Evolutionary conservation across 306 rosid species (phyloP).

Genomic region (Corylus heterophylla): DNA sequence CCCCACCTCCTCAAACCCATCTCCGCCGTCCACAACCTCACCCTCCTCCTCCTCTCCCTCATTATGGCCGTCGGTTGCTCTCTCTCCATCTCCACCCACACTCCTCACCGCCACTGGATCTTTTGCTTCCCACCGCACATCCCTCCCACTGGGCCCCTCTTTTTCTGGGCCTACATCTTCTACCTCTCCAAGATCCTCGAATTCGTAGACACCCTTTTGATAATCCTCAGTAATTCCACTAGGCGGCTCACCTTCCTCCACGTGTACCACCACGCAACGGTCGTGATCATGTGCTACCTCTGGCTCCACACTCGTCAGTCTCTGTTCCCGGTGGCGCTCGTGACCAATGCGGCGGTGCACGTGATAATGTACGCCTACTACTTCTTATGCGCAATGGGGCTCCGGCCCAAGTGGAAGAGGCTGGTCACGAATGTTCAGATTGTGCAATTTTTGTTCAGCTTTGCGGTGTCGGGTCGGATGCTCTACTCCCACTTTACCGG

Average conservation of each 20-base stretch:
- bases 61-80: constrained; percentile 56
- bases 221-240: constrained; percentile 55
- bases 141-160: constrained; percentile 65
- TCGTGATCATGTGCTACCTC: constrained; percentile 66
- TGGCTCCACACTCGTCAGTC: constrained; percentile 80
- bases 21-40: constrained; percentile 59
- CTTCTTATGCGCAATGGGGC: constrained; percentile 52
- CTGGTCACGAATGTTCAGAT: constrained; percentile 77
- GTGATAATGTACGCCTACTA: constrained; percentile 85
- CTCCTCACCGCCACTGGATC: constrained; percentile 40
- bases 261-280: constrained; percentile 90
- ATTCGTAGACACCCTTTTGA: constrained; percentile 70
- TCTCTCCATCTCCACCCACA: constrained; percentile 49
- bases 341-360: constrained; percentile 76
- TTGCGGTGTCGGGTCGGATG: constrained; percentile 63
- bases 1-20: constrained; percentile 46
- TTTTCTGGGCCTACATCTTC: constrained; percentile 94
- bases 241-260: constrained; percentile 84
- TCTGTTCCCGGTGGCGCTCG: constrained; percentile 71
- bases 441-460: constrained; percentile 73
- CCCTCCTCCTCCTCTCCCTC: constrained; percentile 65
- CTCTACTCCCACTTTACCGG: constrained; percentile 55
- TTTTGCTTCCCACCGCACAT: constrained; percentile 64
- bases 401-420: constrained; percentile 79
- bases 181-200: constrained; percentile 87